Evolutionary conservation across 108 stramenopile genomes (phyloP).

Genomic region (Schizochytrium sp.): DNA sequence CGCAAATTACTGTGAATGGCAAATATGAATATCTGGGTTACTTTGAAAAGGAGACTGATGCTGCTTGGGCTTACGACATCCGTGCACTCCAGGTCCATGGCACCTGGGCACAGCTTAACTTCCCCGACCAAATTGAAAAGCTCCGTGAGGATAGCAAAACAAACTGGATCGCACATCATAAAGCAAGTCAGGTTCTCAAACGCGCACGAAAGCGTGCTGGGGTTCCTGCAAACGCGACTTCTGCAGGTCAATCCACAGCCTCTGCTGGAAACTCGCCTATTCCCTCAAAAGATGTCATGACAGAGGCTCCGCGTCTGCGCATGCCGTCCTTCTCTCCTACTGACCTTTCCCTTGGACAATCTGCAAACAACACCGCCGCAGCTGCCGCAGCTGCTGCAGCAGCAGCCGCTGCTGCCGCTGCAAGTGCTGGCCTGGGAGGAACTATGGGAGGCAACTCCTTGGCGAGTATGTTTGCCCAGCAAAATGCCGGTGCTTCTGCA

Average conservation of each 20-base stretch:
- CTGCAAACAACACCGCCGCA: too few relatives aligned
- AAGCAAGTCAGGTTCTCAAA: constrained; percentile 12
- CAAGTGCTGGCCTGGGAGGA: too few relatives aligned
- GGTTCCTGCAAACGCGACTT: background rate
- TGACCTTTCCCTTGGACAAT: too few relatives aligned
- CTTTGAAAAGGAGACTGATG: constrained; percentile 39
- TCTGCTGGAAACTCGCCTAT: too few relatives aligned
- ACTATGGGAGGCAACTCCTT: too few relatives aligned
- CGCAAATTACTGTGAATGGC: constrained; percentile 57
- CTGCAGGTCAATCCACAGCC: background rate
- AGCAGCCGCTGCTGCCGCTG: too few relatives aligned
- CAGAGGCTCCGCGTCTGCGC: too few relatives aligned
- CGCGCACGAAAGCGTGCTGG: background rate
- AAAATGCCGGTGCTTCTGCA: too few relatives aligned
- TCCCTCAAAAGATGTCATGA: too few relatives aligned
- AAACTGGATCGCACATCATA: constrained; percentile 14
- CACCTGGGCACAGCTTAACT: constrained; percentile 40
- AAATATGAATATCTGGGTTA: constrained; percentile 57
- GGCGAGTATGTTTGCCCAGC: too few relatives aligned
- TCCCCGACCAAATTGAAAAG: constrained; percentile 11
- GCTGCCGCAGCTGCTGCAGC: too few relatives aligned
- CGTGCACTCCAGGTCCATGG: constrained; percentile 52
- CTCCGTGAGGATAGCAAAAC: constrained; percentile 9
- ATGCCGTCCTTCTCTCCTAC: too few relatives aligned
- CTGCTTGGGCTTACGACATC: constrained; percentile 56